These are phyloP conservation scores for Xerocomellus dryophilus DNA, from an alignment of 768 basidiomycete genomes.

Conservation along the genomic window DNA sequence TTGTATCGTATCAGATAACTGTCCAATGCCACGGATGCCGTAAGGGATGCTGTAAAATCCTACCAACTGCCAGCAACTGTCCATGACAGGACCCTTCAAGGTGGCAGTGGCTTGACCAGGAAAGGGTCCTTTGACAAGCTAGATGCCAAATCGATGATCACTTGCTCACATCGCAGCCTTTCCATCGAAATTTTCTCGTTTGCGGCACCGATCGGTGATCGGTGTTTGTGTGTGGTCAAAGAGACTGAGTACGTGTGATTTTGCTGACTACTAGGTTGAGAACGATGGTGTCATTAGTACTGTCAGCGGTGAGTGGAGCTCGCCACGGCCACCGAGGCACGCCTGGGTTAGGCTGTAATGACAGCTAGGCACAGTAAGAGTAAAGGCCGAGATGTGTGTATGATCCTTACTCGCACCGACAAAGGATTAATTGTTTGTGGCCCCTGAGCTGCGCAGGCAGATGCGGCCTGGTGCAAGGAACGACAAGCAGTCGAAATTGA, in stretches of 20 bases:
- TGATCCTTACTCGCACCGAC: neutral
- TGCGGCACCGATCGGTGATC: slow-evolving; percentile 12
- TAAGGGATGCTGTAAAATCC: slow-evolving; percentile 4
- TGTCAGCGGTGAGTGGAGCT: neutral
- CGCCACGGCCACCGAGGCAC: slow-evolving; percentile 4
- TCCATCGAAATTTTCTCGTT: neutral
- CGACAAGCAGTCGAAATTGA: neutral
- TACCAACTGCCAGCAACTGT: neutral
- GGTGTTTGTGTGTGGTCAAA: neutral
- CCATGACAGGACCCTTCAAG: slow-evolving; percentile 7
- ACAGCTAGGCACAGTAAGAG: slow-evolving; percentile 2
- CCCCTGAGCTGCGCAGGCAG: neutral
- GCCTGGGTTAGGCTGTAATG: neutral
- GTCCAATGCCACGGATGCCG: neutral
- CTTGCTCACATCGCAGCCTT: neutral
- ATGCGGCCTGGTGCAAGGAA: neutral
- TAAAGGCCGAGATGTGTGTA: neutral
- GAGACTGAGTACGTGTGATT: neutral
- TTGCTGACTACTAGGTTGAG: neutral
- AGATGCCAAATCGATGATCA: neutral
- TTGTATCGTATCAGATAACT: neutral
- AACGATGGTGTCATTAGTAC: neutral
- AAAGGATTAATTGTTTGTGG: slow-evolving; percentile 5
- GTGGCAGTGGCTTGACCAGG: slow-evolving; percentile 3
- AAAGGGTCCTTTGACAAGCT: slow-evolving; percentile 1